Conservation (phyloP, 2,329 filamentous ascomycete genomes). For the Neoscytalidium dimidiatum region DNA sequence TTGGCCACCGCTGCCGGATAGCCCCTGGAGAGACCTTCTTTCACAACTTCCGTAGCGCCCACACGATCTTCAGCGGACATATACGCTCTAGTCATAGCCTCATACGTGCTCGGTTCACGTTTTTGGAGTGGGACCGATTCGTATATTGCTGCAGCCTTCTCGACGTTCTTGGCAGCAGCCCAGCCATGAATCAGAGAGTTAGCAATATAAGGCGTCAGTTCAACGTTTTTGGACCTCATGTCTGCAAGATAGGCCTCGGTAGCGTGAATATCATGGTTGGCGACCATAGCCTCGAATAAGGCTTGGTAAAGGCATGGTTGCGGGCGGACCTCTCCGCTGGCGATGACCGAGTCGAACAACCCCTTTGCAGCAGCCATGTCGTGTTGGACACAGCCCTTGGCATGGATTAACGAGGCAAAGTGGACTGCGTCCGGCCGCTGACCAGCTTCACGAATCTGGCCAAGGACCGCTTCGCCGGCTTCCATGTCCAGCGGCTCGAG, state of each 20-base stretch:
- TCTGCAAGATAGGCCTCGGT: constrained; percentile 73
- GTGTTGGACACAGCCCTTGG: constrained; percentile 89
- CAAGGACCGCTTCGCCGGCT: constrained; percentile 81
- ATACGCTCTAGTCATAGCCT: constrained; percentile 95
- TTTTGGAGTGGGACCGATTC: constrained; percentile 73
- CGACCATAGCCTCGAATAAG: constrained; percentile 95
- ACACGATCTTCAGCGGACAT: constrained; percentile 79
- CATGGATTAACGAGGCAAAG: constrained; percentile 93
- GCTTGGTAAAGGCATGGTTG: constrained; percentile 93
- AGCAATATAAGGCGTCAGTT: constrained; percentile 95
- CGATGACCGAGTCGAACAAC: constrained; percentile 79
- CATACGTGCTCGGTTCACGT: constrained; percentile 96
- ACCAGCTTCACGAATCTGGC: constrained; percentile 72
- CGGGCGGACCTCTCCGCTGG: constrained; percentile 65
- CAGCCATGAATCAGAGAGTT: constrained; percentile 98
- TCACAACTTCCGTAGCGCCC: constrained; percentile 74
- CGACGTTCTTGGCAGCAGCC: constrained; percentile 80
- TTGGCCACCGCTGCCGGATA: constrained; percentile 90
- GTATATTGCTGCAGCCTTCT: constrained; percentile 78
- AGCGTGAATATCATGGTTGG: constrained; percentile 76
- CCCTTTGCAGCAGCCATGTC: constrained; percentile 81
- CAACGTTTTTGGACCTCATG: constrained; percentile 74
- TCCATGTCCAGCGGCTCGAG: constrained; percentile 88
- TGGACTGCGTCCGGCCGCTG: constrained; percentile 87
- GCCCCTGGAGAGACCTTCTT: constrained; percentile 86